These are phyloP conservation scores for Collybiopsis confluens DNA, from an alignment of 768 basidiomycete genomes.

Conservation along the genomic window DNA sequence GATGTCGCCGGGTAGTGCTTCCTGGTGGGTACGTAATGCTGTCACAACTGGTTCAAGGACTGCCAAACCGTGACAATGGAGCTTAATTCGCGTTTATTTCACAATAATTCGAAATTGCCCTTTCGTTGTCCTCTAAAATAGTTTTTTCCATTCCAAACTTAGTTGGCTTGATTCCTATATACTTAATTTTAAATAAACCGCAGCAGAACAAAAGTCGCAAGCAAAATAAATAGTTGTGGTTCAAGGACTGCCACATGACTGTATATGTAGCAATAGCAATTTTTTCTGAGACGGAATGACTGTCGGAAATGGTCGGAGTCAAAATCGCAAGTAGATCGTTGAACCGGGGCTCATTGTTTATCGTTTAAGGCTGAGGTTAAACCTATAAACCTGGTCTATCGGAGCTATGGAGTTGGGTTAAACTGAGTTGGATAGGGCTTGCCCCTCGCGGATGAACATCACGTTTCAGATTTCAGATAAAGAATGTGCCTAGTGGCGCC, in stretches of 20 bases:
- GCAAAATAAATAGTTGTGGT: not conserved
- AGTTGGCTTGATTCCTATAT: not conserved
- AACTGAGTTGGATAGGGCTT: no score
- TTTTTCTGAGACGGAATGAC: no score
- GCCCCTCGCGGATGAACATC: no score
- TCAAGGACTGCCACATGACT: not conserved
- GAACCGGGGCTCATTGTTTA: no score
- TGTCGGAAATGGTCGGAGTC: no score
- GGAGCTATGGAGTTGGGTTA: no score
- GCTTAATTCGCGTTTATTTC: not conserved
- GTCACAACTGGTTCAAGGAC: not conserved
- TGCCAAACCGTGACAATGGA: not conserved
- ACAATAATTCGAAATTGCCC: not conserved
- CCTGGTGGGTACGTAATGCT: not conserved
- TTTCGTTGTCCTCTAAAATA: not conserved
- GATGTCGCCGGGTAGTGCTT: not conserved
- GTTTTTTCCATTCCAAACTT: not conserved
- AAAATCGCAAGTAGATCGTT: no score
- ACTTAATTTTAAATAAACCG: not conserved
- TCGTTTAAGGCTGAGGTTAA: no score
- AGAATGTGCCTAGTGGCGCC: no score
- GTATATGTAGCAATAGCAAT: no score
- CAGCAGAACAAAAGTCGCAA: not conserved
- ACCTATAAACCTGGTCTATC: no score
- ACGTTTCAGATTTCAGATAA: no score